Base-by-base conservation (phyloP, 768 basidiomycete genomes). In the Pisolithus tinctorius region DNA sequence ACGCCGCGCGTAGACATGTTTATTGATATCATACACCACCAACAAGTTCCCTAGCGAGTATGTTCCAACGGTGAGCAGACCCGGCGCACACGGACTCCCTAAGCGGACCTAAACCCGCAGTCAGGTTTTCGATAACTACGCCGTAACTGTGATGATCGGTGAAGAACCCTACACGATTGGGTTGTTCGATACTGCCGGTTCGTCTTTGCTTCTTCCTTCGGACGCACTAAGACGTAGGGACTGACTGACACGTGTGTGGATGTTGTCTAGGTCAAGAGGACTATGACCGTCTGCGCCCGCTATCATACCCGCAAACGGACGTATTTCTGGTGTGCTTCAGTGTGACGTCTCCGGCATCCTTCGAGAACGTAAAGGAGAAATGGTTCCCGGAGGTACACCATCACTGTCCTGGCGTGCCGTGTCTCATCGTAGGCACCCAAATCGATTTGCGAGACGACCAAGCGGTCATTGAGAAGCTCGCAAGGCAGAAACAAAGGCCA, bases 371-470 rank as follows among this genome's bases (percentile, higher is more conserved):
- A 64, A 98, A 96, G 81, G 96, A 99, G 74, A 99, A 99, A 70
- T 99, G 96, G 96, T 96, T 98, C 81, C 96, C 96, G 5, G 96
- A 99, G 75, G 95, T 99, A 49, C 94, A 94, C 68, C 96, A 98
- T 68, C 96, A 99, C 66, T 99, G 96, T 78, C 96, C 96, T 14
- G 95, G 96, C 46, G 95, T 97, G 52, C 94, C 95, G 59, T 97
- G 95, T 80, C 83, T 99, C 63, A 97, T 99, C 64, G 95, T 99
- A 51, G 96, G 96, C 58, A 99, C 96, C 45, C 96, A 99, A 74
- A 79, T 96, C 66, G 96, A 99, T 80, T 70, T 99, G 71, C 80
- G 95, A 68, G 94, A 97, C 63, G 96, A 99, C 65, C 71, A 80
- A 25, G 83, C 86, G 67, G 94, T 98, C 58, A 82, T 88, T 60